phyloP scores from a whole-genome alignment of 1,139 yeast genomes.

The Geotrichum candidum region DNA sequence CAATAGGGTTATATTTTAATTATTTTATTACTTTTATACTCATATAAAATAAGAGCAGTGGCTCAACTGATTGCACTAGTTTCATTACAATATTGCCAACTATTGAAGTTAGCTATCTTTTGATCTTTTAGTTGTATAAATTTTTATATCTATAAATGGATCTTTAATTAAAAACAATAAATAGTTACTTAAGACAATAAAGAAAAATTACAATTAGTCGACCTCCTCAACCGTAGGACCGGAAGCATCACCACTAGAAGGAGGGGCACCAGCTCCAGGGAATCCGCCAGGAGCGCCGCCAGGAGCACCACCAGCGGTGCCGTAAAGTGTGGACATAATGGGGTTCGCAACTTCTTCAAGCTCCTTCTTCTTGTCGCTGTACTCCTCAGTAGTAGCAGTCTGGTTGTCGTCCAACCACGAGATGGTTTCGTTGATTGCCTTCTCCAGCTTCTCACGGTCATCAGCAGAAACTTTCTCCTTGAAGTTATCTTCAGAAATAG shows the following conservation, averaged over 20 bases:
- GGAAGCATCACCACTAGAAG: conserved; percentile 35
- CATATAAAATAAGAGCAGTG: not conserved
- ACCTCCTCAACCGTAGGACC: conserved; percentile 17
- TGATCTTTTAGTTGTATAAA: not conserved
- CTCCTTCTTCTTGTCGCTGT: conserved; percentile 84
- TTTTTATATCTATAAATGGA: not conserved
- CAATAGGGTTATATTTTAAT: not conserved
- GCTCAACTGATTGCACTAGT: not conserved
- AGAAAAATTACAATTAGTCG: conserved; percentile 4
- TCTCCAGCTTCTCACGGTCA: conserved; percentile 71
- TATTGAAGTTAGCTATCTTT: too few species aligned
- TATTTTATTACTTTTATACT: not conserved
- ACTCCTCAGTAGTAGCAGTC: conserved; percentile 84
- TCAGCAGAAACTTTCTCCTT: conserved; percentile 76
- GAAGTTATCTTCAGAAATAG: conserved; percentile 72
- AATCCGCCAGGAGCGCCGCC: conserved; percentile 60
- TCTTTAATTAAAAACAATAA: not conserved
- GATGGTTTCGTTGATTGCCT: conserved; percentile 80
- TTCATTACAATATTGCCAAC: too few species aligned
- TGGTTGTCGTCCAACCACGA: conserved; percentile 85
- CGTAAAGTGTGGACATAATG: conserved; percentile 85
- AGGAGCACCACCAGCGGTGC: conserved; percentile 46
- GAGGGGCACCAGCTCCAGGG: conserved; percentile 39
- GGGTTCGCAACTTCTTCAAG: conserved; percentile 91
- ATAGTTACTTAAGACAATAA: not conserved